Conservation (phyloP, 2,329 filamentous ascomycete genomes). For the Setomelanomma holmii region DNA sequence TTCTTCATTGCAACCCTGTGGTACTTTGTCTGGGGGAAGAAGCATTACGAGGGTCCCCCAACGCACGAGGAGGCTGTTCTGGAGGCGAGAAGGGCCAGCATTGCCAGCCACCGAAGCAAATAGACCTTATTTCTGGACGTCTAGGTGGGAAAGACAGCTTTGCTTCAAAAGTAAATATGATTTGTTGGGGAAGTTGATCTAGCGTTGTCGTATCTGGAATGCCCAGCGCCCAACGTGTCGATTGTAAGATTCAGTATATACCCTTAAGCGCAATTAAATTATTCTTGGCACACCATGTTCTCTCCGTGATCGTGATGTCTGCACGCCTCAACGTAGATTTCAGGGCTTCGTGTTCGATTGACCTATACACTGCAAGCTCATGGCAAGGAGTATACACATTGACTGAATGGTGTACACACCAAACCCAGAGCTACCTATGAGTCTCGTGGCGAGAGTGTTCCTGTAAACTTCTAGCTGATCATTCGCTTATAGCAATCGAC, state of each 20-base stretch:
- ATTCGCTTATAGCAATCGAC: neutral
- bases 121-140: neutral
- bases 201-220: neutral
- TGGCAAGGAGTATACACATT: too few relatives aligned
- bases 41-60: conserved; percentile 71
- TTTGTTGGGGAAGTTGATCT: neutral
- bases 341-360: too few relatives aligned
- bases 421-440: too few relatives aligned
- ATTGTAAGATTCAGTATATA: neutral
- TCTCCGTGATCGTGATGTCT: too few relatives aligned
- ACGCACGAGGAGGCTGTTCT: conserved; percentile 42
- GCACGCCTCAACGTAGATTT: too few relatives aligned
- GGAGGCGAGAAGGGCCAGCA: conserved; percentile 41
- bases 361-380: too few relatives aligned
- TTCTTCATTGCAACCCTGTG: conserved; percentile 66
- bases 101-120: conserved; percentile 29
- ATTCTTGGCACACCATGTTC: too few relatives aligned
- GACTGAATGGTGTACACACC: too few relatives aligned
- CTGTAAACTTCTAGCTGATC: too few relatives aligned
- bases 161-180: neutral
- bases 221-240: neutral
- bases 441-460: too few relatives aligned
- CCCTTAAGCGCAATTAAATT: neutral
- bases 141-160: too few relatives aligned
- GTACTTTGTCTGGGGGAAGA: conserved; percentile 74